Evolutionary conservation across 805 yeast species (phyloP), one percentile per base, ranked within the genome.

Genomic region (Starmerella apicola): DNA sequence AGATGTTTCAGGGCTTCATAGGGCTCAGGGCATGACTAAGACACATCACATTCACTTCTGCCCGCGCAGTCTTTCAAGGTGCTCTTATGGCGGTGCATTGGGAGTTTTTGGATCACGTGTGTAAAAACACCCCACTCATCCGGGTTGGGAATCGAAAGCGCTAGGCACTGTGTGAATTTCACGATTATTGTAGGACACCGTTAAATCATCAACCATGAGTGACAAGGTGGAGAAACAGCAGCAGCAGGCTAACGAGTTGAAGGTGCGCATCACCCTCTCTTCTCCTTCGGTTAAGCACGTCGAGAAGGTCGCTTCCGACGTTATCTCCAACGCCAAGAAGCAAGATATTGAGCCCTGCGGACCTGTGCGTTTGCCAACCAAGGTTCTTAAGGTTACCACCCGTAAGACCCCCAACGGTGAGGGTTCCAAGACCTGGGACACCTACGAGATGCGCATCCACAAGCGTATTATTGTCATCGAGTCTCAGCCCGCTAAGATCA

Each of bases 371-470:
- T 72, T 91, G 74, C 99, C 99, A 76, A 91, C 98, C 72, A 91
- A 86, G 81, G 91, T 81, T 60, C 81, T 91, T 65, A 84, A 81
- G 72, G 76, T 91, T 74, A 76, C 94, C 73, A 91, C 99, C 82
- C 85, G 99, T 83, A 91, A 91, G 86, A 81, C 98, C 66, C 99
- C 99, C 65, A 93, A 93, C 71, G 99, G 99, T 91, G 96, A 91
- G 77, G 99, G 99, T 91, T 91, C 98, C 61, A 91, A 91, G 88
- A 91, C 99, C 63, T 91, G 96, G 96, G 99, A 91, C 68, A 74
- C 93, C 62, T 91, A 78, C 71, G 98, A 91, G 78, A 81, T 91
- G 94, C 88, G 96, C 81, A 85, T 91, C 78, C 98, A 91, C 95
- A 91, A 91, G 93, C 86, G 99, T 74, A 81, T 84, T 70, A 84